phyloP scores from a whole-genome alignment of 2,329 filamentous ascomycete genomes.

The Mycosphaerella sp. region DNA sequence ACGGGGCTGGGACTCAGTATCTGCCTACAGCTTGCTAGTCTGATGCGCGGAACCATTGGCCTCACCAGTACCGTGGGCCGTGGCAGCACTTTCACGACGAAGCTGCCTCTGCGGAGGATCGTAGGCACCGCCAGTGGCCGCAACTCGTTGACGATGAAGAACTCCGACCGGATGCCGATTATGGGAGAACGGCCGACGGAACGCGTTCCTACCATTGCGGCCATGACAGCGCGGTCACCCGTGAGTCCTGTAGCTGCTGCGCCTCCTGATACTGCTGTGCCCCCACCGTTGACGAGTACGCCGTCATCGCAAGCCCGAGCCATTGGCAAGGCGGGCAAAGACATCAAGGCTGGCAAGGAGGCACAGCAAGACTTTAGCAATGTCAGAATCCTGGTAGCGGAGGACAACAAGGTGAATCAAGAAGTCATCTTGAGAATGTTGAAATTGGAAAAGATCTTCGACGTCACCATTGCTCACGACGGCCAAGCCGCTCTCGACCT shows the following conservation, averaged over 20 bases:
- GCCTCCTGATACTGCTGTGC: background rate
- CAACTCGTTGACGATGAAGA: background rate
- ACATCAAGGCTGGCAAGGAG: conserved; percentile 46
- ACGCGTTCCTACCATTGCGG: conserved; percentile 3
- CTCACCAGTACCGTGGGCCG: conserved; percentile 65
- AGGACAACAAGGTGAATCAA: conserved; percentile 63
- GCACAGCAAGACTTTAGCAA: conserved; percentile 53
- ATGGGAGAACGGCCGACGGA: background rate
- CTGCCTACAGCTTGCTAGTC: conserved; percentile 71
- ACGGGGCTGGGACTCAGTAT: conserved; percentile 85
- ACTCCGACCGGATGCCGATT: background rate
- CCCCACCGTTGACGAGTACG: conserved; percentile 6
- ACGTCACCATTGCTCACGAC: conserved; percentile 68
- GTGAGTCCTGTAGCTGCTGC: background rate
- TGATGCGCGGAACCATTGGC: conserved; percentile 74
- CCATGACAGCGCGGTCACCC: conserved; percentile 2
- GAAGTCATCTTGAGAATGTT: conserved; percentile 57
- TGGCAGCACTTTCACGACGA: conserved; percentile 76
- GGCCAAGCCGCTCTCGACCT: conserved; percentile 72
- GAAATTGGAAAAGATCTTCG: conserved; percentile 70
- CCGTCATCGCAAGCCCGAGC: conserved; percentile 35
- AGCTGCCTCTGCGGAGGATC: conserved; percentile 66
- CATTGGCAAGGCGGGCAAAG: conserved; percentile 40
- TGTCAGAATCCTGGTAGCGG: conserved; percentile 77
- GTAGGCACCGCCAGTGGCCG: background rate